Conservation (phyloP, 805 yeast genomes). For the Yarrowia sp. region DNA sequence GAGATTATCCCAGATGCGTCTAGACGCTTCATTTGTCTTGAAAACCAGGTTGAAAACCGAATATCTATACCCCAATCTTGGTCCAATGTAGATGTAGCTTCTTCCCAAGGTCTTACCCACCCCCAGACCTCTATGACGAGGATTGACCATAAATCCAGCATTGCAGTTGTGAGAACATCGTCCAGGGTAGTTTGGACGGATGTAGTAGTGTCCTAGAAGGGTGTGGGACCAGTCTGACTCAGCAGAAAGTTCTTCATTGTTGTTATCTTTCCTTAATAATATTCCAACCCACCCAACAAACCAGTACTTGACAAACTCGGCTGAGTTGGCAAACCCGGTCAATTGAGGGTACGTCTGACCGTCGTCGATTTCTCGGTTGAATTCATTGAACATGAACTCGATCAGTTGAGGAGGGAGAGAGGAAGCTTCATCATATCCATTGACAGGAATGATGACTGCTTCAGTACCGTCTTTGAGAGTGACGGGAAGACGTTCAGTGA, state of each 20-base stretch:
- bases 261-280: conserved; percentile 42
- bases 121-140: conserved; percentile 88
- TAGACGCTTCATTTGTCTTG: conserved; percentile 83
- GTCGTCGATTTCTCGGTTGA: conserved; percentile 84
- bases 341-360: conserved; percentile 88
- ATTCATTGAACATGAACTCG: conserved; percentile 83
- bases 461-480: conserved; percentile 5
- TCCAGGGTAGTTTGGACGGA: conserved; percentile 90
- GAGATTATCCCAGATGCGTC: conserved; percentile 71
- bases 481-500: neutral
- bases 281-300: conserved; percentile 77
- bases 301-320: conserved; percentile 83
- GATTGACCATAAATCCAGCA: conserved; percentile 83
- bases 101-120: conserved; percentile 83
- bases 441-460: neutral
- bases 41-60: conserved; percentile 81
- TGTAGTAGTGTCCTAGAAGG: conserved; percentile 81
- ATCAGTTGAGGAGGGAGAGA: conserved; percentile 72
- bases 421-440: neutral
- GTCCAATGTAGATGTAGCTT: conserved; percentile 87
- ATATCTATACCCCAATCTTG: conserved; percentile 79
- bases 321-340: conserved; percentile 61
- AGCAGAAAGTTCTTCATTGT: neutral
- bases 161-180: conserved; percentile 89
- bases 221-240: conserved; percentile 90